A percentile compares a stretch with the other conserved stretches of the same genome.
phyloP scores from a whole-genome alignment of 345 rosid genomes.

The Carallia brachiata region DNA sequence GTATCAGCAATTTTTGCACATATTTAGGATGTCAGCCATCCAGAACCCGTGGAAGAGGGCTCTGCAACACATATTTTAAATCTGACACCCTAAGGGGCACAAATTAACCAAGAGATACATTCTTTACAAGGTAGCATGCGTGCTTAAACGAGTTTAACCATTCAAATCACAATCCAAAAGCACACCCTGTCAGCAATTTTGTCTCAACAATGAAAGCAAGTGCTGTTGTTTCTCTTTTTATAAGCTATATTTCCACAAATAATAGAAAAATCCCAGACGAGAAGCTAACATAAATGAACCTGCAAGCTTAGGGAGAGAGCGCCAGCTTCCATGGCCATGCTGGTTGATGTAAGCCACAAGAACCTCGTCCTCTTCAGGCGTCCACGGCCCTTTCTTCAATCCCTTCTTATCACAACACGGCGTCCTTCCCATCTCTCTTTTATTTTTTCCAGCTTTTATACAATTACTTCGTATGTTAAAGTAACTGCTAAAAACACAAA shows the following conservation, averaged over 20 bases:
- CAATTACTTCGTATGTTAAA: not conserved
- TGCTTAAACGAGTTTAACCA: not conserved
- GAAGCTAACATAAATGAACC: slow-evolving; percentile 8
- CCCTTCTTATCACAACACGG: slow-evolving; percentile 40
- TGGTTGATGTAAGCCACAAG: slow-evolving; percentile 26
- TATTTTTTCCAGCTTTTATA: not conserved
- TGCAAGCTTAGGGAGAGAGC: slow-evolving; percentile 36
- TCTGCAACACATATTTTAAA: too few species aligned
- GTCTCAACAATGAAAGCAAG: too few species aligned
- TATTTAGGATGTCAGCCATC: too few species aligned
- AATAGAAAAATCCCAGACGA: not conserved
- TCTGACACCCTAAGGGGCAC: not conserved
- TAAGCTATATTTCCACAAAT: too few species aligned
- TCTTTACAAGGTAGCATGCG: not conserved
- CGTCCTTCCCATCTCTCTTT: slow-evolving; percentile 27
- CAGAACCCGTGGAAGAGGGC: too few species aligned
- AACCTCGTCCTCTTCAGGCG: slow-evolving; percentile 35
- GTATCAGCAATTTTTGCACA: too few species aligned
- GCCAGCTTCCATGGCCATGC: slow-evolving; percentile 43
- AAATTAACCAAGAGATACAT: not conserved
- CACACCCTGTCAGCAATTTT: too few species aligned
- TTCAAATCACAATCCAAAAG: not conserved
- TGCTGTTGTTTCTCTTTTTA: too few species aligned
- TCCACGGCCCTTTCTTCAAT: slow-evolving; percentile 40
- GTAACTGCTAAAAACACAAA: slow-evolving; percentile 10